phyloP scores from a whole-genome alignment of 179 eudicot genomes.

The Pouteria campechiana region DNA sequence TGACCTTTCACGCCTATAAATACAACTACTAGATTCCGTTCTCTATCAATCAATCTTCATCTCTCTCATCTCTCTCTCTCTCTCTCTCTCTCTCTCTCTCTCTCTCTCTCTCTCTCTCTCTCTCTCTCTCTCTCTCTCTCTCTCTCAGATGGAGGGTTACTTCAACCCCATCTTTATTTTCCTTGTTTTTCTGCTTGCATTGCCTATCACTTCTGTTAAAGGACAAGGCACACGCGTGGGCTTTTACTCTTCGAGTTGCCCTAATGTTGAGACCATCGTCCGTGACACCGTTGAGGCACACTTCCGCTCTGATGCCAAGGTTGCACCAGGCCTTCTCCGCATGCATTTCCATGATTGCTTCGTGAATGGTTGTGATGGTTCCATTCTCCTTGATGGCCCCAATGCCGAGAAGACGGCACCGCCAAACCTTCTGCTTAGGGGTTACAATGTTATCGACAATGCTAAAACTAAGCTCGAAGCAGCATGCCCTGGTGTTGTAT shows the following conservation, averaged over 20 bases:
- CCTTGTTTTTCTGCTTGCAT: constrained; percentile 5
- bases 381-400: constrained; percentile 40
- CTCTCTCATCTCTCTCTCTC: too few relatives aligned
- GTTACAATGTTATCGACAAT: constrained; percentile 36
- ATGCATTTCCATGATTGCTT: constrained; percentile 56
- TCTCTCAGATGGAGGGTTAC: too few relatives aligned
- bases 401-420: constrained; percentile 31
- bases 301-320: constrained; percentile 12
- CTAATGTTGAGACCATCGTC: constrained; percentile 21
- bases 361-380: constrained; percentile 59
- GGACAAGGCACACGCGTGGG: constrained; percentile 25
- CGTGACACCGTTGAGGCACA: constrained; percentile 15
- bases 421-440: constrained; percentile 33
- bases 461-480: constrained; percentile 40
- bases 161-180: neutral
- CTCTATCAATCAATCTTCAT: too few relatives aligned
- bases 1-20: too few relatives aligned
- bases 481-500: constrained; percentile 49
- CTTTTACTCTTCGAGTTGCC: constrained; percentile 25
- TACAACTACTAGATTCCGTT: too few relatives aligned
- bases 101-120: too few relatives aligned
- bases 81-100: too few relatives aligned
- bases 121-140: too few relatives aligned
- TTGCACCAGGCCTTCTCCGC: constrained; percentile 35
- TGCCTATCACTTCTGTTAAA: neutral